Evolutionary conservation across 2,329 filamentous ascomycete species (phyloP), one percentile per base, ranked within the genome.

Genomic region (Tolypocladium album): DNA sequence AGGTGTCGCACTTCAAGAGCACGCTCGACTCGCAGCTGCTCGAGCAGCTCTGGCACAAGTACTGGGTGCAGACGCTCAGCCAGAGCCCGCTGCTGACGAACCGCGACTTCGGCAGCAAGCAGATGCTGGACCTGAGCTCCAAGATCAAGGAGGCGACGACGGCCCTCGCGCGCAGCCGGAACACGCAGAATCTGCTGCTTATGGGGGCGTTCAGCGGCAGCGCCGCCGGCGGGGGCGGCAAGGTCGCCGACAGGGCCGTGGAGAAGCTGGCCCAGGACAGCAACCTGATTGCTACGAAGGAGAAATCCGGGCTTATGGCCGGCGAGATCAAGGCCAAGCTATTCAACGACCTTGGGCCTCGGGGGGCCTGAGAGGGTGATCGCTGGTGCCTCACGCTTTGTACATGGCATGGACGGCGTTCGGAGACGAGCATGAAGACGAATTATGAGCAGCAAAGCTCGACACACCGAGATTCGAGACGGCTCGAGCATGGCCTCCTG

Each of bases 41-140:
- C 6, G 90, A 95, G 69, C 82, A 91, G 58, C 80, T 99, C 38
- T 97, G 94, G 94, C 96, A 97, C 79, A 97, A 97, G 75, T 99
- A 99, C 79, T 96, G 92, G 94, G 92, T 97, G 40, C 90, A 95
- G 70, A 99, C 94, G 7, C 83, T 99, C 24, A 95, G 91, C 39
- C 90, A 96, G 67, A 94, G 87, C 67, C 92, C 93, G 27, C 82
- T 97, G 5, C 87, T 96, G 67, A 92, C 90, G 60, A 97, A 96
- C 70, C 89, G 92, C 64, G 93, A 97, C 67, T 99, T 92, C 71
- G 88, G 88, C 58, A 96, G 88, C 68, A 94, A 92, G 74, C 92
- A 97, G 74, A 94, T 99, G 75, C 79, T 87, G 56, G 94, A 99
- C 72, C 79, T 97, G 52, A 88, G 88, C 47, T 84, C 86, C 65